These are phyloP conservation scores for Rheum nobile DNA, from an alignment of 148 eudicot species.

Conservation along the genomic window DNA sequence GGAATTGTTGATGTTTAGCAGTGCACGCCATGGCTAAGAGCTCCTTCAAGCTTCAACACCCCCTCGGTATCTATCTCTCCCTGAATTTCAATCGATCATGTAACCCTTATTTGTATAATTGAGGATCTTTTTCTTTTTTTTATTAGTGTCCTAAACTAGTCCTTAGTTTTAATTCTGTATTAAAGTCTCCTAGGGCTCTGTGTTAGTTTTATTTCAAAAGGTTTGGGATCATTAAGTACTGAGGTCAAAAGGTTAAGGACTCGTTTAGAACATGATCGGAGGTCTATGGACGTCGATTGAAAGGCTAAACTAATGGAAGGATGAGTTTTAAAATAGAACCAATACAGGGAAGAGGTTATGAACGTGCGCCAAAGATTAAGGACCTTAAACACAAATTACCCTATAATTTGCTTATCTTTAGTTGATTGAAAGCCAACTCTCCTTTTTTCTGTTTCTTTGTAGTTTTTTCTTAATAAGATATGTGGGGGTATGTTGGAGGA, in stretches of 20 bases:
- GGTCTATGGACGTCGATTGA: background rate
- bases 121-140: background rate
- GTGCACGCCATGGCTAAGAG: constrained; percentile 53
- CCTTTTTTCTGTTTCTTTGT: background rate
- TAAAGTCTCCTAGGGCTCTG: background rate
- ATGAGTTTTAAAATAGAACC: background rate
- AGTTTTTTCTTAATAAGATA: background rate
- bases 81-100: background rate
- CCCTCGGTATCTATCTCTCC: constrained; percentile 41
- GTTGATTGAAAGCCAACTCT: background rate
- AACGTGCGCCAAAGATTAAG: background rate
- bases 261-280: background rate
- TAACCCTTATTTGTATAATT: background rate
- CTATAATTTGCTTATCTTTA: background rate
- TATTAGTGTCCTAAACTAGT: background rate
- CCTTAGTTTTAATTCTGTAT: background rate
- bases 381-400: background rate
- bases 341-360: background rate
- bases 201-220: background rate
- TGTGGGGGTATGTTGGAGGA: background rate
- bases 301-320: background rate
- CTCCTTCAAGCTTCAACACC: constrained; percentile 77
- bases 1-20: background rate
- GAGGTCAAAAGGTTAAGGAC: background rate
- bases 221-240: background rate